Conservation (phyloP, 805 yeast species). For the Brettanomyces anomalus region DNA sequence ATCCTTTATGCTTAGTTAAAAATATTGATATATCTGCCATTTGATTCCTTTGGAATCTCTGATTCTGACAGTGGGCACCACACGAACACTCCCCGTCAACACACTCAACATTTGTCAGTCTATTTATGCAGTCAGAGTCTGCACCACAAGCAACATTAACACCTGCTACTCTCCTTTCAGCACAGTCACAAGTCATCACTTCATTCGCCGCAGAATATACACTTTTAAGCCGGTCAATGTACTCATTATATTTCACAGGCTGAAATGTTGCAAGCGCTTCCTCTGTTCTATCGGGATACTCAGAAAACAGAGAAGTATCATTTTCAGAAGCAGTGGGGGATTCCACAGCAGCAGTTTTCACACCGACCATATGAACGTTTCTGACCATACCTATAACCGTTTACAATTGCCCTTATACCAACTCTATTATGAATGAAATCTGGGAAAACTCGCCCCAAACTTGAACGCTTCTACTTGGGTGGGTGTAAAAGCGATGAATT, state of each 20-base stretch:
- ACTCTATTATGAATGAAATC: too few species aligned
- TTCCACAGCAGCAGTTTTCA: too few species aligned
- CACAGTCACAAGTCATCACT: conserved; percentile 87
- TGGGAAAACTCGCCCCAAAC: too few species aligned
- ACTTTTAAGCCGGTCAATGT: conserved; percentile 55
- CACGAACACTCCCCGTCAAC: conserved; percentile 60
- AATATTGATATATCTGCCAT: conserved; percentile 78
- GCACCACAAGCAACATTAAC: conserved; percentile 69
- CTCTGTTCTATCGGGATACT: conserved; percentile 49
- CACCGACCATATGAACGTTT: not conserved
- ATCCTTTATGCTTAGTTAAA: conserved; percentile 78
- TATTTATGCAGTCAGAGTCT: conserved; percentile 81
- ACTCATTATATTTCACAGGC: conserved; percentile 50
- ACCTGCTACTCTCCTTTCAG: conserved; percentile 32
- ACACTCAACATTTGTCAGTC: conserved; percentile 91
- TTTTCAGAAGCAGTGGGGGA: not conserved
- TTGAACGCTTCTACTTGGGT: too few species aligned
- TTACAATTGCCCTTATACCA: too few species aligned
- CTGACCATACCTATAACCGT: not conserved
- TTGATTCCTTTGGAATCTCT: conserved; percentile 71
- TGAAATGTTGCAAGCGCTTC: conserved; percentile 60
- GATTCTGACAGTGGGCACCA: conserved; percentile 76
- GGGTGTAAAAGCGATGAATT: too few species aligned
- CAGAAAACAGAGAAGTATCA: conserved; percentile 12
- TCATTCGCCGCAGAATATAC: conserved; percentile 59